Percentiles rank a stretch among this genome's conserved stretches.
Evolutionary conservation across 148 eudicot genomes (phyloP).

Genomic region (Dysphania ambrosioides): DNA sequence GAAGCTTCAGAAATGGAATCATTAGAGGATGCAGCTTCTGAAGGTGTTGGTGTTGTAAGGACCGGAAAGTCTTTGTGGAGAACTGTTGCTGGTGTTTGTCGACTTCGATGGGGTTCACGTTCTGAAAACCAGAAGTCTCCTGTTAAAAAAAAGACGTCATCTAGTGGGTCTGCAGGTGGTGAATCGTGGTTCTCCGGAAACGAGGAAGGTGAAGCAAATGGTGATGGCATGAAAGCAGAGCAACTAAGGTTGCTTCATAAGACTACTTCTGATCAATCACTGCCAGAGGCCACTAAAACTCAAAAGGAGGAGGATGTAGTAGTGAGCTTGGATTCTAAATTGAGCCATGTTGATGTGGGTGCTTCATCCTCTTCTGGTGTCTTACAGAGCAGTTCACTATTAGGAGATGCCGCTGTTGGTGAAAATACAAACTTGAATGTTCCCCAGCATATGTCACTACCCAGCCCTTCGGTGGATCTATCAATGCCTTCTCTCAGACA

Average conservation of each 20-base stretch:
- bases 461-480: slow-evolving; percentile 19
- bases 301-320: slow-evolving; percentile 29
- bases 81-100: slow-evolving; percentile 50
- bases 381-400: slow-evolving; percentile 29
- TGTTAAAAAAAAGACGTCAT: slow-evolving; percentile 44
- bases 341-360: slow-evolving; percentile 21
- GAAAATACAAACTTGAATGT: slow-evolving; percentile 27
- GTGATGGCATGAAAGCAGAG: slow-evolving; percentile 28
- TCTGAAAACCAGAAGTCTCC: slow-evolving; percentile 47
- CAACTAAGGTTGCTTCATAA: slow-evolving; percentile 32
- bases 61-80: slow-evolving; percentile 78
- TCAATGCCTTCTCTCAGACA: slow-evolving; percentile 30
- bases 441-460: slow-evolving; percentile 18
- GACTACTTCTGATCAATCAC: slow-evolving; percentile 13
- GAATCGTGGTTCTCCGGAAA: slow-evolving; percentile 75
- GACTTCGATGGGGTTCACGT: slow-evolving; percentile 49
- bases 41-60: slow-evolving; percentile 35
- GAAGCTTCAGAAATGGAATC: slow-evolving; percentile 35
- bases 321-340: slow-evolving; percentile 33
- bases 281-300: background rate
- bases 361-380: slow-evolving; percentile 32
- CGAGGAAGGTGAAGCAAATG: slow-evolving; percentile 52
- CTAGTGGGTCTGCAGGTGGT: slow-evolving; percentile 56
- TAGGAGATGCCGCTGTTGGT: slow-evolving; percentile 30
- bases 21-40: slow-evolving; percentile 30